Conservation (phyloP, 306 rosid species). For the Prunus mongolica region DNA sequence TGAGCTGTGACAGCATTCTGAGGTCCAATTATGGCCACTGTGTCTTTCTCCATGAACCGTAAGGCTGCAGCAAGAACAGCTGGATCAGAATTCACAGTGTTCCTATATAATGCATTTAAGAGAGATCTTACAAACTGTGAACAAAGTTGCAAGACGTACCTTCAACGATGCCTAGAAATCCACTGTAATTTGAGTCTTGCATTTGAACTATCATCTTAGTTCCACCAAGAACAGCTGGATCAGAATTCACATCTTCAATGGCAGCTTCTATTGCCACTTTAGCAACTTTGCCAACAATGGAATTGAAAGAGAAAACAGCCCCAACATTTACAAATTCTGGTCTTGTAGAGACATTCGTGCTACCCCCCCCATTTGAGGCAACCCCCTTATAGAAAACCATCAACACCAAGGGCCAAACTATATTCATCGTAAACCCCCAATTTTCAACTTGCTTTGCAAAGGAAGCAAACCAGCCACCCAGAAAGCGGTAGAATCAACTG, state of each 20-base stretch:
- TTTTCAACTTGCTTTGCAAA: constrained; percentile 27
- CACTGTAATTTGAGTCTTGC: constrained; percentile 71
- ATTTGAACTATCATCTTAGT: constrained; percentile 46
- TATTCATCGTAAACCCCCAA: constrained; percentile 40
- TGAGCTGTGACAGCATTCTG: constrained; percentile 84
- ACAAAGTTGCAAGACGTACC: constrained; percentile 42
- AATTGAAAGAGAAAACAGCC: constrained; percentile 51
- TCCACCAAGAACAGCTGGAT: constrained; percentile 60
- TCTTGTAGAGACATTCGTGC: constrained; percentile 33
- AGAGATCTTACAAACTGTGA: background rate
- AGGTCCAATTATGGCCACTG: constrained; percentile 94
- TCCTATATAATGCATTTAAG: constrained; percentile 10
- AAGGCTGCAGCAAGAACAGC: constrained; percentile 52
- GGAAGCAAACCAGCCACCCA: constrained; percentile 21
- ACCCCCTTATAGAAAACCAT: constrained; percentile 38
- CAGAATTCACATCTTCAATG: constrained; percentile 67
- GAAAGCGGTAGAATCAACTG: background rate
- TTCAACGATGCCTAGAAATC: constrained; percentile 79
- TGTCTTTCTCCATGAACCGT: constrained; percentile 59
- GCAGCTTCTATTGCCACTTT: constrained; percentile 72
- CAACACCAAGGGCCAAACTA: constrained; percentile 44
- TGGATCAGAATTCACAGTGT: background rate
- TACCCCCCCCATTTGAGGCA: constrained; percentile 40
- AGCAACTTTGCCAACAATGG: constrained; percentile 57
- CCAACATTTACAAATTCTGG: constrained; percentile 71